Conservation (phyloP, 2,329 filamentous ascomycete species). For the Phaeosphaeriaceae sp. region DNA sequence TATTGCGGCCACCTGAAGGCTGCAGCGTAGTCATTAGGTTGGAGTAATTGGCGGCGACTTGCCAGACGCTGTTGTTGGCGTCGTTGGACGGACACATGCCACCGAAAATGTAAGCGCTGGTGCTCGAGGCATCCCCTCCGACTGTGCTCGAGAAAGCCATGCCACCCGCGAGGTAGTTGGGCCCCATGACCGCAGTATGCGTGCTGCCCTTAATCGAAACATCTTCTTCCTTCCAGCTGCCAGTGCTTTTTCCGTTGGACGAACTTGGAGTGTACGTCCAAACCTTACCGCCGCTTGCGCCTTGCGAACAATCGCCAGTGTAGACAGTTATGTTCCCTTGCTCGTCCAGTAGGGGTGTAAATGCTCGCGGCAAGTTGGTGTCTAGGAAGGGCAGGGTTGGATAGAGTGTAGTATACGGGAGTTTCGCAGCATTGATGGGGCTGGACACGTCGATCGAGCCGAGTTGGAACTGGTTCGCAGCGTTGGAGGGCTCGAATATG, state of each 20-base stretch:
- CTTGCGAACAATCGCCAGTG: constrained; percentile 71
- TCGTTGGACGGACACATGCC: constrained; percentile 77
- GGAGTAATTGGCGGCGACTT: constrained; percentile 76
- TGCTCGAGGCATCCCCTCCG: constrained; percentile 60
- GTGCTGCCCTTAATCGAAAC: constrained; percentile 44
- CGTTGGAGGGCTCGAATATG: constrained; percentile 67
- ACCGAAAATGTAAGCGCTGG: constrained; percentile 77
- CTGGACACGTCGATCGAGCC: constrained; percentile 71
- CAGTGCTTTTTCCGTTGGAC: constrained; percentile 54
- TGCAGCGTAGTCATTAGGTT: constrained; percentile 77
- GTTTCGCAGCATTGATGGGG: constrained; percentile 58
- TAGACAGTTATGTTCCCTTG: constrained; percentile 77
- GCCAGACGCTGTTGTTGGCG: constrained; percentile 62
- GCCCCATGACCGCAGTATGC: constrained; percentile 48
- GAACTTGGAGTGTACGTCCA: constrained; percentile 70
- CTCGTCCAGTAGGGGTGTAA: constrained; percentile 70
- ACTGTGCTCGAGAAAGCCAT: constrained; percentile 73
- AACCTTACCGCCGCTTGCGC: constrained; percentile 60
- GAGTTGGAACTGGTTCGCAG: constrained; percentile 60
- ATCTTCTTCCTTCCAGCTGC: constrained; percentile 62
- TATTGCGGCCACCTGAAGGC: constrained; percentile 50
- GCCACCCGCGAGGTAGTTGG: constrained; percentile 65
- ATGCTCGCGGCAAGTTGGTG: constrained; percentile 61
- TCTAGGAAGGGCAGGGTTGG: constrained; percentile 69
- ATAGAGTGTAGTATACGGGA: constrained; percentile 58